These are phyloP conservation scores for Debaryomyces hansenii DNA, from an alignment of 805 yeast species.

Conservation along the genomic window DNA sequence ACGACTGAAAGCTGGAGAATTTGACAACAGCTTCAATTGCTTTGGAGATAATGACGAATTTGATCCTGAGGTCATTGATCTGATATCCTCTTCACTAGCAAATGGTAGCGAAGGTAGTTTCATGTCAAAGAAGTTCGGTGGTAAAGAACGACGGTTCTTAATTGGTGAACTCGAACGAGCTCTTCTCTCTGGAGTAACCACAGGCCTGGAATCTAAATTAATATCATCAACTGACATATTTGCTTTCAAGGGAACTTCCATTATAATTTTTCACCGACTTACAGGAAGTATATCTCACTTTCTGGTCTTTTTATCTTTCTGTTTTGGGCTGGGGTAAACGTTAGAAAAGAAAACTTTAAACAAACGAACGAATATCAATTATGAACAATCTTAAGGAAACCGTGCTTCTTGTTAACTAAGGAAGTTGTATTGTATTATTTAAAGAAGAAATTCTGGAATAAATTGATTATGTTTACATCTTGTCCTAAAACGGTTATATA, in stretches of 20 bases:
- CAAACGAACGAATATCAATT: too few species aligned
- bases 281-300: constrained; percentile 1
- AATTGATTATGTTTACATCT: neutral
- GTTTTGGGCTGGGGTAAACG: too few species aligned
- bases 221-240: constrained; percentile 5
- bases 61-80: constrained; percentile 24
- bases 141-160: constrained; percentile 28
- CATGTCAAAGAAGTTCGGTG: constrained; percentile 20
- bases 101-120: constrained; percentile 18
- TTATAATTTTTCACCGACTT: neutral
- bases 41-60: constrained; percentile 16
- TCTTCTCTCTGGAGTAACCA: constrained; percentile 17
- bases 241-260: neutral
- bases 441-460: too few species aligned
- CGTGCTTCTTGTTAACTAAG: too few species aligned
- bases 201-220: neutral
- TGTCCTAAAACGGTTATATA: neutral
- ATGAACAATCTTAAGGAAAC: too few species aligned
- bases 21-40: constrained; percentile 27
- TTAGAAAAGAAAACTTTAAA: too few species aligned
- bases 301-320: too few species aligned
- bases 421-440: too few species aligned
- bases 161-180: constrained; percentile 37
- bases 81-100: constrained; percentile 21
- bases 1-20: constrained; percentile 35